Evolutionary conservation across 805 yeast species (phyloP).

Genomic region (Yarrowia sp.): DNA sequence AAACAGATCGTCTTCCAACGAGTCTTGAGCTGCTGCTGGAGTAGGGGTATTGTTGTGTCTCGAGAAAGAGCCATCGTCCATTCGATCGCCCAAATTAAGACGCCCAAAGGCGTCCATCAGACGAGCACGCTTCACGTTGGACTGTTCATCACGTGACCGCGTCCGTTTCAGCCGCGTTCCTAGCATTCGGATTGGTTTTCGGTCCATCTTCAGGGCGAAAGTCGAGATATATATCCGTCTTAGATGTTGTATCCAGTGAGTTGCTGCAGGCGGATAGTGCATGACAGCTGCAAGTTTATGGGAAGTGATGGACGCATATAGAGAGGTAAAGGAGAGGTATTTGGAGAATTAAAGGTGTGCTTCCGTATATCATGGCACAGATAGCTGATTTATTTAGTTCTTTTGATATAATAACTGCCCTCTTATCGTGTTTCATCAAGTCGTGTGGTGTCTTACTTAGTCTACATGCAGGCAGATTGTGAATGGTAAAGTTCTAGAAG

Average conservation of each 20-base stretch:
- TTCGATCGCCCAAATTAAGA: constrained; percentile 15
- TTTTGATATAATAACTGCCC: neutral
- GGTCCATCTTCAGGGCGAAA: constrained; percentile 12
- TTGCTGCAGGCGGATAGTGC: constrained; percentile 37
- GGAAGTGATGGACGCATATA: neutral
- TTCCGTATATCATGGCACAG: too few relatives aligned
- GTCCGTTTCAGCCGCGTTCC: constrained; percentile 34
- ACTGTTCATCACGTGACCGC: constrained; percentile 15
- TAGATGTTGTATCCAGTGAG: constrained; percentile 2
- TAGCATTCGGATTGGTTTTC: constrained; percentile 29
- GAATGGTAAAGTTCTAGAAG: constrained; percentile 5
- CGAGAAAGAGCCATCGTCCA: constrained; percentile 16
- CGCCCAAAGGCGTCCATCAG: constrained; percentile 33
- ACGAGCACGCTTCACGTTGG: neutral
- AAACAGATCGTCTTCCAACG: constrained; percentile 15
- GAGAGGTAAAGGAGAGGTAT: neutral
- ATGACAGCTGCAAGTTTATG: neutral
- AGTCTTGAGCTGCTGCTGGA: constrained; percentile 1
- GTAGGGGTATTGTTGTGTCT: neutral
- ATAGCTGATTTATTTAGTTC: too few relatives aligned
- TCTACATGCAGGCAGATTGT: constrained; percentile 12
- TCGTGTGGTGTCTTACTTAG: constrained; percentile 5
- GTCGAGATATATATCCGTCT: constrained; percentile 1
- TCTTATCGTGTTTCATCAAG: neutral
- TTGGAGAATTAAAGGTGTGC: too few relatives aligned